Percentiles rank a stretch among this genome's conserved stretches.
Evolutionary conservation across 2,329 filamentous ascomycete genomes (phyloP).

Genomic region (Aspergillus fructus): DNA sequence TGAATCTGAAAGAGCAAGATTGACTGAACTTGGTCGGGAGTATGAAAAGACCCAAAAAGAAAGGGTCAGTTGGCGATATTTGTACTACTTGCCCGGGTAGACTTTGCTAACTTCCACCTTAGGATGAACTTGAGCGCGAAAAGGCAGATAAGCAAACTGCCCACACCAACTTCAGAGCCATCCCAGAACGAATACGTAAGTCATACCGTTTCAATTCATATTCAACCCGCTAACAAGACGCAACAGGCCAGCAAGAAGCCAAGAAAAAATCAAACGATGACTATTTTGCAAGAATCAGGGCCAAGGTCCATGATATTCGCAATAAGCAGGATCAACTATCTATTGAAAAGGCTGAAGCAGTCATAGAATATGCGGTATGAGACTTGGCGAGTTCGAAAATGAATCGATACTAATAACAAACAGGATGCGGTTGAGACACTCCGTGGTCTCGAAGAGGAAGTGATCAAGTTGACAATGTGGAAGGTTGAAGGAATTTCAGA

Average conservation of each 20-base stretch:
- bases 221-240: slow-evolving; percentile 24
- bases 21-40: slow-evolving; percentile 24
- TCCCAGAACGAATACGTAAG: slow-evolving; percentile 72
- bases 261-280: slow-evolving; percentile 45
- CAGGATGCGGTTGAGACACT: slow-evolving; percentile 63
- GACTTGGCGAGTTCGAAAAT: not conserved
- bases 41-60: slow-evolving; percentile 32
- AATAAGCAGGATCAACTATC: slow-evolving; percentile 56
- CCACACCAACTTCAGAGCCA: slow-evolving; percentile 61
- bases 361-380: slow-evolving; percentile 57
- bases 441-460: slow-evolving; percentile 59
- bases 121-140: slow-evolving; percentile 48
- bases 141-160: slow-evolving; percentile 69
- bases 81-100: not conserved
- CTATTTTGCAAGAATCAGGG: slow-evolving; percentile 43
- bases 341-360: slow-evolving; percentile 57
- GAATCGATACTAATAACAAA: slow-evolving; percentile 8
- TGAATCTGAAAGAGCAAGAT: slow-evolving; percentile 27
- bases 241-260: slow-evolving; percentile 45
- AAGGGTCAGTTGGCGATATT: slow-evolving; percentile 39
- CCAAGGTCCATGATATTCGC: slow-evolving; percentile 52
- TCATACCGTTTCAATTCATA: slow-evolving; percentile 20
- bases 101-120: not conserved
- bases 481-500: slow-evolving; percentile 83
- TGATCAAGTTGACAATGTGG: slow-evolving; percentile 69